Base-by-base conservation (phyloP, 495 filamentous ascomycete genomes). In the Cenococcum geophilum region DNA sequence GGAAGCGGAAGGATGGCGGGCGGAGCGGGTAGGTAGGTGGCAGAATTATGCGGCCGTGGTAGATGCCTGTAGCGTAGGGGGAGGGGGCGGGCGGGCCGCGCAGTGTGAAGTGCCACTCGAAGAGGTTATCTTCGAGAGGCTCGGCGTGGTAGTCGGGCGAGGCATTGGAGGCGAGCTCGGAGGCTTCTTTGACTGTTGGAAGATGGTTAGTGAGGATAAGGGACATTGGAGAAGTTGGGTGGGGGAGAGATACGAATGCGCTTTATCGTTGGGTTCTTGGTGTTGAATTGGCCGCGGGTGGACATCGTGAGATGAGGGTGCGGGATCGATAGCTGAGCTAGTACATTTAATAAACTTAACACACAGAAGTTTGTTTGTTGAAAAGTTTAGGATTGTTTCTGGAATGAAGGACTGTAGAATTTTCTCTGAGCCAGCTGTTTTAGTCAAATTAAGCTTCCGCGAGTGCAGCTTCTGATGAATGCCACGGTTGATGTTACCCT, bases 61-160 rank as follows among this genome's bases (percentile, higher is more conserved):
- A 98, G 68, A 95, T 80, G 22, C 93, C 93, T 9, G 70, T 66
- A 20, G 83, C 79, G 79, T 92, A 98, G 34, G 87, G 80, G n/a
- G 83, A 82, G 21, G 89, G 87, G 10, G 80, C 77, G 0, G 93
- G 93, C 0, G 93, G 93, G 0, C 93, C 93, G 52, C 84, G 83
- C n/a, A 98, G 76, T 0, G 93, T 98, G 81, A 98, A 98, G 81
- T 98, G 93, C 93, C 93, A 98, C 77, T 97, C 92, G 78, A 96
- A 95, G 62, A 98, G 87, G 76, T 96, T 89, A 50, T 82, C 75
- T 68, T 96, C 89, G 65, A 91, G 81, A 1, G 93, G 93, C 2
- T 80, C 71, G 48, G 93, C 93, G 68, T 86, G 82, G 75, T 89
- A 91, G 75, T 92, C 89, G 22, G 89, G 78, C 3, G 88, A 89